Percentiles rank a stretch among this genome's conserved stretches.
Conservation (phyloP, 495 filamentous ascomycete genomes). For the Trichoderma gamsii region DNA sequence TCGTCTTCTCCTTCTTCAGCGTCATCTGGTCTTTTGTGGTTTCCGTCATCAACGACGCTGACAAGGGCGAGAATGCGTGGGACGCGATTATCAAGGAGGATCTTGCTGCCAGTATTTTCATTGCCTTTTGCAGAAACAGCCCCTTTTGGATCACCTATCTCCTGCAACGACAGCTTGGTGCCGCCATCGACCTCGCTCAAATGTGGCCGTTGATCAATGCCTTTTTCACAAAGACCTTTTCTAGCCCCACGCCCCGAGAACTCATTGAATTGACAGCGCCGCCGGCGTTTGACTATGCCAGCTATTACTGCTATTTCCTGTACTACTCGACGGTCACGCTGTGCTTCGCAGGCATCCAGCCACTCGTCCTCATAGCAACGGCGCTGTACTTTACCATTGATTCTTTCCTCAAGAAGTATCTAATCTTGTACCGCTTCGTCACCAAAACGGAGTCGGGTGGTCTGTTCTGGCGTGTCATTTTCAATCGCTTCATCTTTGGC, state of each 20-base stretch:
- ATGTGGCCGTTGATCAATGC: constrained; percentile 72
- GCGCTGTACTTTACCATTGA: constrained; percentile 88
- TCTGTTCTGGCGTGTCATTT: constrained; percentile 84
- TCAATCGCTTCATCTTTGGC: constrained; percentile 86
- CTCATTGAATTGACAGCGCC: constrained; percentile 92
- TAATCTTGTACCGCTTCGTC: constrained; percentile 87
- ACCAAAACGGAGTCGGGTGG: constrained; percentile 96
- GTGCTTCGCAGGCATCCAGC: constrained; percentile 80
- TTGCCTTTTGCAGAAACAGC: constrained; percentile 68
- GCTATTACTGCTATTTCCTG: constrained; percentile 93
- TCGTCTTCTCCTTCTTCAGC: constrained; percentile 87
- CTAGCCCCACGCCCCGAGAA: constrained; percentile 83
- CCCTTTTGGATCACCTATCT: constrained; percentile 93
- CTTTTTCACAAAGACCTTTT: constrained; percentile 75
- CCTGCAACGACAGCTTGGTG: constrained; percentile 85
- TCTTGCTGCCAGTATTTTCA: constrained; percentile 56
- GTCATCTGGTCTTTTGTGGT: constrained; percentile 68
- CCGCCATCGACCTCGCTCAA: constrained; percentile 83
- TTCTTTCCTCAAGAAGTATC: constrained; percentile 87
- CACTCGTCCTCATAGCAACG: constrained; percentile 81
- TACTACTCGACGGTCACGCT: constrained; percentile 89
- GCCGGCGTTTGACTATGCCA: constrained; percentile 87
- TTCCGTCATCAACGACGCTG: constrained; percentile 51
- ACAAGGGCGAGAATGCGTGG: constrained; percentile 52
- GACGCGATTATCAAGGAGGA: constrained; percentile 57